Evolutionary conservation across 768 basidiomycete genomes (phyloP).

Genomic region (Rhizopogon vinicolor): DNA sequence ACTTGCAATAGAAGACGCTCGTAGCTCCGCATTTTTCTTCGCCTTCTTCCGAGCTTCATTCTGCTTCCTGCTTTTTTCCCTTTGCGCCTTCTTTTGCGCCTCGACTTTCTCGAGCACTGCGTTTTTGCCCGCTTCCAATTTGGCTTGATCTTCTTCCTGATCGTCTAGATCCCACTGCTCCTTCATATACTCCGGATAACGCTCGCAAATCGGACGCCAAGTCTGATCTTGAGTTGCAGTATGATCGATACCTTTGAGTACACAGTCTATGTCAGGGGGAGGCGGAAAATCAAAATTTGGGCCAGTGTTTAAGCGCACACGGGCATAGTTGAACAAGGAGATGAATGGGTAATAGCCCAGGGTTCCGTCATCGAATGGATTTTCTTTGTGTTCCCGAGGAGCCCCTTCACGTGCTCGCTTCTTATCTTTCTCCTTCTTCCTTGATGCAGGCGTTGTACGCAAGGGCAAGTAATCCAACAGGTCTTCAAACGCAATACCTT

Average conservation of each 20-base stretch:
- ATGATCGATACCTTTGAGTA: conserved; percentile 37
- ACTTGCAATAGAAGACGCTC: conserved; percentile 17
- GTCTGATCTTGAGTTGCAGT: conserved; percentile 30
- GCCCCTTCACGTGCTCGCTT: conserved; percentile 62
- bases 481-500: conserved; percentile 81
- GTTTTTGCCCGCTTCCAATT: conserved; percentile 35
- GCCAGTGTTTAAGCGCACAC: conserved; percentile 82
- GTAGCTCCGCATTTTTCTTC: conserved; percentile 29
- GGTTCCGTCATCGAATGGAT: conserved; percentile 89
- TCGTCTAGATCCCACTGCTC: conserved; percentile 80
- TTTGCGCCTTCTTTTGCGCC: conserved; percentile 33
- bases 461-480: conserved; percentile 89
- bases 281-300: conserved; percentile 83
- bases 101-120: conserved; percentile 42
- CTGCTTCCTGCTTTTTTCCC: conserved; percentile 45
- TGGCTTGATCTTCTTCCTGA: conserved; percentile 70
- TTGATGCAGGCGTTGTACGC: conserved; percentile 52
- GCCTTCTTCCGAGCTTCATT: conserved; percentile 48
- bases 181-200: conserved; percentile 79
- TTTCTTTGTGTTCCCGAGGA: conserved; percentile 69
- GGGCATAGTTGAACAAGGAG: conserved; percentile 88
- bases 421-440: conserved; percentile 49
- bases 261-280: conserved; percentile 68
- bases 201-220: conserved; percentile 81
- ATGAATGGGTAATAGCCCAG: conserved; percentile 96